These are phyloP conservation scores for Penicillium goetzii DNA, from an alignment of 495 filamentous ascomycete genomes.

Conservation along the genomic window DNA sequence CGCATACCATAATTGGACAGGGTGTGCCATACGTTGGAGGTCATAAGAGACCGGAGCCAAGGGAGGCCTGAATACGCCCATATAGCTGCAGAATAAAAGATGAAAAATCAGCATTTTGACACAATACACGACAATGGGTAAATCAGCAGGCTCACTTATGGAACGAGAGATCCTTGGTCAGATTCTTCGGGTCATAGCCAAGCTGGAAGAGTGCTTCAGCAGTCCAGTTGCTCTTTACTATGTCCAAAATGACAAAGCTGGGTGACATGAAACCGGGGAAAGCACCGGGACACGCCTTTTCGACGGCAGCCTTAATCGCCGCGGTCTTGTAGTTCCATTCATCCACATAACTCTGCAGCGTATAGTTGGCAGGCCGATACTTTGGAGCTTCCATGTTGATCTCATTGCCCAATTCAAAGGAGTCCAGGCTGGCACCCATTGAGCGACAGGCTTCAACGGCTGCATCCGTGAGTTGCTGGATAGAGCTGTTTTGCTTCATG, in stretches of 20 bases:
- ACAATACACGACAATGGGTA: background rate
- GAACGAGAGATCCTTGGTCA: constrained; percentile 23
- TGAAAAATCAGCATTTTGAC: background rate
- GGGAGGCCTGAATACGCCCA: constrained; percentile 16
- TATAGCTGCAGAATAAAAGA: constrained; percentile 14
- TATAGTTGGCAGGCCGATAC: constrained; percentile 21
- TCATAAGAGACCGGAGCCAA: constrained; percentile 5
- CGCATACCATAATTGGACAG: background rate
- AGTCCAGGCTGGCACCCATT: constrained; percentile 18
- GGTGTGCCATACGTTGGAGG: constrained; percentile 16
- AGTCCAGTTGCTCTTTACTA: constrained; percentile 14
- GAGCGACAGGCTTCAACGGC: constrained; percentile 17
- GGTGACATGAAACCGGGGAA: constrained; percentile 25
- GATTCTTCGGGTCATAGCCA: constrained; percentile 22
- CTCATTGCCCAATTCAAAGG: constrained; percentile 27
- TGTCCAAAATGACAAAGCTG: constrained; percentile 16
- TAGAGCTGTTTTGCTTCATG: constrained; percentile 22
- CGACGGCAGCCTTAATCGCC: constrained; percentile 6
- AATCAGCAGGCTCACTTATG: constrained; percentile 21
- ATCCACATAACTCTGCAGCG: constrained; percentile 17
- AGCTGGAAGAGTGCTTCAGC: constrained; percentile 20
- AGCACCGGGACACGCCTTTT: constrained; percentile 22
- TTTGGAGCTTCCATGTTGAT: constrained; percentile 14
- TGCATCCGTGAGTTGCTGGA: constrained; percentile 12
- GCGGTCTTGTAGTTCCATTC: constrained; percentile 28